phyloP scores from a whole-genome alignment of 768 basidiomycete genomes.

The Xerocomellus dryophilus region DNA sequence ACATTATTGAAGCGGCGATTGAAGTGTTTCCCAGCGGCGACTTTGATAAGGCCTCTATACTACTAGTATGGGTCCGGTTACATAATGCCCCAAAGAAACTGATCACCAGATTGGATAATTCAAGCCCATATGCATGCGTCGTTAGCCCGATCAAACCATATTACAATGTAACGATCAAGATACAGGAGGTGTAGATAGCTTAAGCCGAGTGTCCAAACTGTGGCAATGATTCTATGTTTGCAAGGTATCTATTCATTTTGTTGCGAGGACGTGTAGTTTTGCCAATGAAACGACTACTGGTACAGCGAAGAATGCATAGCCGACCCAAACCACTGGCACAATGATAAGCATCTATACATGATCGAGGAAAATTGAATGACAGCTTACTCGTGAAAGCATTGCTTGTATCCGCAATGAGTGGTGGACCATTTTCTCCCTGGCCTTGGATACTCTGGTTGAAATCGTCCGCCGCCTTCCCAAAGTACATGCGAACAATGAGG shows the following conservation, averaged over 20 bases:
- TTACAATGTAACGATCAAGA: background rate
- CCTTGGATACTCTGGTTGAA: conserved; percentile 63
- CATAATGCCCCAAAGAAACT: no score
- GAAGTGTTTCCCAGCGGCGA: background rate
- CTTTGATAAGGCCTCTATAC: no score
- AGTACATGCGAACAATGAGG: conserved; percentile 75
- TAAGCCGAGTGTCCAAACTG: background rate
- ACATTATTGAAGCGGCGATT: conserved; percentile 22
- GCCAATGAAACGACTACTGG: conserved; percentile 67
- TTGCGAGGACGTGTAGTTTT: conserved; percentile 59
- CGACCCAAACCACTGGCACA: conserved; percentile 70
- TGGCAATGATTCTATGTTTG: background rate
- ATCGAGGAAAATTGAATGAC: background rate
- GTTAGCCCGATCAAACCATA: background rate
- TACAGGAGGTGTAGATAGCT: background rate
- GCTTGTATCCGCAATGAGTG: conserved; percentile 58
- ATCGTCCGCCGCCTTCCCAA: conserved; percentile 73
- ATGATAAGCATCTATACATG: conserved; percentile 1
- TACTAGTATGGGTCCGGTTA: no score
- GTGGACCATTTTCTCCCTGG: conserved; percentile 52
- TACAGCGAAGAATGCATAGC: conserved; percentile 69
- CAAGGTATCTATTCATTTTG: conserved; percentile 31
- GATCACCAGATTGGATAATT: background rate
- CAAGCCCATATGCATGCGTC: no score
- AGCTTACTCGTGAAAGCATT: conserved; percentile 75